Base-by-base conservation (phyloP, 2,329 filamentous ascomycete species). In the Nemania sp. region DNA sequence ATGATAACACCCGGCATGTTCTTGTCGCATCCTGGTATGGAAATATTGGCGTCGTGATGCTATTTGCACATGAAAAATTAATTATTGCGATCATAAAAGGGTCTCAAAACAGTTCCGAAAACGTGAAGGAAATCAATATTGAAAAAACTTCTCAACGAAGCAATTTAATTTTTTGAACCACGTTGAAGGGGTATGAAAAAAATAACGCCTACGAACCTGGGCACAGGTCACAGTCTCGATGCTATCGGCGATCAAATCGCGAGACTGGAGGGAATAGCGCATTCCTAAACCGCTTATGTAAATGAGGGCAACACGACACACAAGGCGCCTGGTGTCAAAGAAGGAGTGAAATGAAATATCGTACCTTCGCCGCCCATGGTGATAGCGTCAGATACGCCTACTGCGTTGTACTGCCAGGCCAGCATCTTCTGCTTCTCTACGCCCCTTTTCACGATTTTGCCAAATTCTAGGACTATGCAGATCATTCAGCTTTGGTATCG, bases 1-100 rank as follows among this genome's bases (percentile, higher is more conserved):
- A 96, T 96, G 59, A 94, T 79, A 14, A 90, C 88, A 60, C 92
- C 92, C 0, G 92, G 92, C 93, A 97, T 97, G 72, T 97, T 97
- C 82, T 97, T 97, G 76, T 97, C 92, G 71, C 92, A 97, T 9
- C 92, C 92, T 0, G 93, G 91, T 63, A 97, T 93, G 24, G 90
- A 86, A 70, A 97, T 92, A 71, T 92, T 95, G 54, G 91, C 93
- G 70, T 97, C 93, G 72, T 97, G 91, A 64, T 89, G 88, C 70
- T n/a, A n/a, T n/a, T n/a, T n/a, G n/a, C n/a, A n/a, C n/a, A n/a
- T 96, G n/a, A n/a, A n/a, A n/a, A n/a, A n/a, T n/a, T n/a, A n/a
- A n/a, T n/a, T n/a, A n/a, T n/a, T n/a, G n/a, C n/a, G n/a, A n/a
- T n/a, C n/a, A n/a, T n/a, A n/a, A n/a, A n/a, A n/a, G n/a, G n/a